These are phyloP conservation scores for Symbiodinium pilosum DNA, from an alignment of 73 alveolate genomes.

Conservation along the genomic window DNA sequence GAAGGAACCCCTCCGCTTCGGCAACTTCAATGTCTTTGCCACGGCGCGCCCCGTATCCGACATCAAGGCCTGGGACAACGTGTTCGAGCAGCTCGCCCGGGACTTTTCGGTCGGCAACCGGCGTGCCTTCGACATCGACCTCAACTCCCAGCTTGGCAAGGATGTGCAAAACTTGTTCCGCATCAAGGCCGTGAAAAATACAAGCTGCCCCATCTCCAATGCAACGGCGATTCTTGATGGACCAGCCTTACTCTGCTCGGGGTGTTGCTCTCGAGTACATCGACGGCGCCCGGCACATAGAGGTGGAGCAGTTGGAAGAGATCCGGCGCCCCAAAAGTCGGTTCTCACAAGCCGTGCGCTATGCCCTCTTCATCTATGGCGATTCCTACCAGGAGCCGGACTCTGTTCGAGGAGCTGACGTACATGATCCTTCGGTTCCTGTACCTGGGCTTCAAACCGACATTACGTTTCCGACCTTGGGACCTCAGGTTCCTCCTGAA, in stretches of 20 bases:
- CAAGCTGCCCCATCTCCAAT: not conserved
- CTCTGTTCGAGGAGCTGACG: no score
- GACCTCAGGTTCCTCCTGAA: not conserved
- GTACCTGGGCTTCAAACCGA: no score
- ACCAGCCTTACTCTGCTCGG: not conserved
- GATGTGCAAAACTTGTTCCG: no score
- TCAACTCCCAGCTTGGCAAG: no score
- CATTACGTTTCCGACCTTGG: not conserved
- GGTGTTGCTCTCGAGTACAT: not conserved
- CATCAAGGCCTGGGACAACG: not conserved
- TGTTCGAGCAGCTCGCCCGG: not conserved
- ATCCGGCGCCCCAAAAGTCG: not conserved
- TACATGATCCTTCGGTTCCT: no score
- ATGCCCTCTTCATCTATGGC: conserved; percentile 17
- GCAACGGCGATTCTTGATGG: not conserved
- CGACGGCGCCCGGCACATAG: not conserved
- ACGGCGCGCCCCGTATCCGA: not conserved
- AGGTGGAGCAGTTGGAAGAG: not conserved
- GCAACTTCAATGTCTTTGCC: not conserved
- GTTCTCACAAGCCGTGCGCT: not conserved
- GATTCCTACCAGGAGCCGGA: not conserved
- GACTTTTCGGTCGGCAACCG: not conserved
- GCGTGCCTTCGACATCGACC: not conserved
- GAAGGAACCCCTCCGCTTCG: conserved; percentile 5
- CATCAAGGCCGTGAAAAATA: not conserved